Percentiles rank a stretch among this genome's conserved stretches.
These are phyloP conservation scores for Scutellaria galericulata DNA, from an alignment of 257 asterid species.

Conservation along the genomic window DNA sequence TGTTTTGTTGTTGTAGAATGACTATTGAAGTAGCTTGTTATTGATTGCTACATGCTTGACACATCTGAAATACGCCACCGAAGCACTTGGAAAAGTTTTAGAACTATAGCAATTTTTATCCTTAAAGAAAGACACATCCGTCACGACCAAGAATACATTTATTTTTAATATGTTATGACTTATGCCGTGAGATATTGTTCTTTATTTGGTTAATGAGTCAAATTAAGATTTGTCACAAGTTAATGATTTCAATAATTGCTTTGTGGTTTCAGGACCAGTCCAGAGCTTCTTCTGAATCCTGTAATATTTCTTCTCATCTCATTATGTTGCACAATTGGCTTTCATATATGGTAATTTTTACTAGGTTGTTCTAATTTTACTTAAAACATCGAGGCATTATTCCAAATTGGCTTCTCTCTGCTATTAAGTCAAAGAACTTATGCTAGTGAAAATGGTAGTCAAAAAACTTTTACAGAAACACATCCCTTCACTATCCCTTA, in stretches of 20 bases:
- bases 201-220: slow-evolving; percentile 28
- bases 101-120: neutral
- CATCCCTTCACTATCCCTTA: neutral
- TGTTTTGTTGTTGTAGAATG: slow-evolving; percentile 12
- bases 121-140: slow-evolving; percentile 2
- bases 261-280: slow-evolving; percentile 88
- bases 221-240: neutral
- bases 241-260: slow-evolving; percentile 31
- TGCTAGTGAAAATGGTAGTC: neutral
- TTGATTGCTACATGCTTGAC: slow-evolving; percentile 17
- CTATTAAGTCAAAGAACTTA: slow-evolving; percentile 12
- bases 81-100: neutral
- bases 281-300: slow-evolving; percentile 94
- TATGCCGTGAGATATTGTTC: neutral
- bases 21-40: neutral
- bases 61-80: slow-evolving; percentile 11
- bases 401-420: slow-evolving; percentile 3
- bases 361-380: neutral
- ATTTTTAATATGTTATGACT: slow-evolving; percentile 17
- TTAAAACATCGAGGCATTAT: neutral
- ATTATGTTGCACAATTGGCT: slow-evolving; percentile 31
- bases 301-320: slow-evolving; percentile 59
- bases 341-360: slow-evolving; percentile 9
- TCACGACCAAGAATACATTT: neutral
- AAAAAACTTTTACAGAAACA: neutral